Evolutionary conservation across 1,139 yeast genomes (phyloP), one percentile per base, ranked within the genome.

Genomic region (Yueomyces sp.): DNA sequence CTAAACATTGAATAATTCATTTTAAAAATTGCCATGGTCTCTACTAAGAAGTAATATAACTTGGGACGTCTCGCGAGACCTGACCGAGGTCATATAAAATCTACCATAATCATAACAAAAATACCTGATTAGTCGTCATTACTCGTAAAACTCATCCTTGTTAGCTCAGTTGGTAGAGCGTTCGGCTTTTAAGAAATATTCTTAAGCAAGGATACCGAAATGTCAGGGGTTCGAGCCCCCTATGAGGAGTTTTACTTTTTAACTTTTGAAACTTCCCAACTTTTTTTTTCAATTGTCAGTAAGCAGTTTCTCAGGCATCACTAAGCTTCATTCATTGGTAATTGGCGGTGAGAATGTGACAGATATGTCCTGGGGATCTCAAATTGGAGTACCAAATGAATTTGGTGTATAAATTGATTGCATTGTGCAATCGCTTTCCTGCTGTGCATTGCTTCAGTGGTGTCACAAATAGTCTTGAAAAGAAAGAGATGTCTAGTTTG

Each of bases 141-240:
- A 29, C 9, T 8, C 19, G 32, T 6, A 33, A 58, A 55, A 56
- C 61, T 57, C 61, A 52, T 57, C 61, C 61, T 57, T 57, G 61
- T 57, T 57, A 57, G 61, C 59, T 57, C 59, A 55, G 59, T 55
- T 56, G 60, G 59, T 55, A 54, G 60, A 55, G 60, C 60, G 59
- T 56, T 57, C 59, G 60, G 57, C 59, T 56, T 56, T 57, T 56
- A 56, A 49, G 54, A 54, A 47, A 34, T 36, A 19, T 40, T 50
- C 49, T 53, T 48, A 46, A 45, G 49, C 60, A 51, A 54, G 59
- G 60, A 51, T 41, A 47, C 59, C 60, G 60, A 56, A 55, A 56
- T 56, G 60, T 56, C 61, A 57, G 60, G 60, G 59, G 61, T 56
- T 57, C 61, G 62, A 57, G 60, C 62, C 61, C 61, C 60, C 60